Base-by-base conservation (phyloP, 805 yeast genomes). In the Metschnikowia chrysomelidarum region DNA sequence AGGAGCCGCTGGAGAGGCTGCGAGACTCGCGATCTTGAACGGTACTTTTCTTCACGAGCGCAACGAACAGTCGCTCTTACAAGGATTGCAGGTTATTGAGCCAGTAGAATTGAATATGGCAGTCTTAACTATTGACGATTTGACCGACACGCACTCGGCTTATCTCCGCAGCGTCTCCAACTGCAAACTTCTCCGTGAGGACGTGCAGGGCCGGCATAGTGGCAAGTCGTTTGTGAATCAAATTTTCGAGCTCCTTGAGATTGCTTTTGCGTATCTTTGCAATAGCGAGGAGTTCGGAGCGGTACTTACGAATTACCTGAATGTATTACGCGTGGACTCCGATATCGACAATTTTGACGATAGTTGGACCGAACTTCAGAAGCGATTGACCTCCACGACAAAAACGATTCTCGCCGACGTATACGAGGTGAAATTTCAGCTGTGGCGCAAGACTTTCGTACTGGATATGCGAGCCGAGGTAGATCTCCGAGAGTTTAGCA, bases 391-490 rank as follows among this genome's bases (percentile, higher is more conserved):
- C 31, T 53, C 57, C 4, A 57, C 76, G 17, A 62, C 69, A 34
- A 55, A 54, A 4, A 65, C 64, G 36, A 56, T 79, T 15, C 62
- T 65, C 34, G 46, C 44, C 21, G 68, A 46, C 18, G 57, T 60
- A 36, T 72, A 58, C 59, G 57, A 55, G 22, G 65, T 59, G 22
- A 66, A 62, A 14, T 80, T 75, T 49, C 68, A 69, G 37, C 59
- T 59, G 2, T 57, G 60, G 14, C 45, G 73, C 25, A 63, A 62
- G 24, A 47, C 56, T 3, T 73, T 81, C 36, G 64, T 69, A 0
- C 67, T 59, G 27, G 87, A 80, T 47, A 57, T 82, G 35, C 65
- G 68, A n/a, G 55, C 62, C 18, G 87, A 81, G 44, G 56, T 65
- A 8, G 75, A 71, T 17, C 50, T 82, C 33, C 61, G 69, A 33